Evolutionary conservation across 2,329 filamentous ascomycete genomes (phyloP).

Genomic region (Lecanicillium sp.): DNA sequence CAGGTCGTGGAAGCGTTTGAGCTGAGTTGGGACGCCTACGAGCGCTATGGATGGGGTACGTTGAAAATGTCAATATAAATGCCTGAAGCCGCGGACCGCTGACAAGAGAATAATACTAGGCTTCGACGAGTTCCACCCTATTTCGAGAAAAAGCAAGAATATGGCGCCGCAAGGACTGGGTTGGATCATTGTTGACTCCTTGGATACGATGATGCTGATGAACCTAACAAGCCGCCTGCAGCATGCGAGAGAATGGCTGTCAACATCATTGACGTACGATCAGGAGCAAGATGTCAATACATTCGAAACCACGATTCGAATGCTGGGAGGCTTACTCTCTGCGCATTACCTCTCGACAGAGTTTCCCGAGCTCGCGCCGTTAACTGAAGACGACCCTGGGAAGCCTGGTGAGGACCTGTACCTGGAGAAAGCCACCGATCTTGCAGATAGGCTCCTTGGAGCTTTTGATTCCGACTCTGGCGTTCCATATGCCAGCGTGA

Average conservation of each 20-base stretch:
- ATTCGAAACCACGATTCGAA: slow-evolving; percentile 96
- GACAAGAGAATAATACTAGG: slow-evolving; percentile 32
- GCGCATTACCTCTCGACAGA: slow-evolving; percentile 89
- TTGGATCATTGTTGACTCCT: slow-evolving; percentile 95
- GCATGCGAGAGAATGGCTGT: slow-evolving; percentile 83
- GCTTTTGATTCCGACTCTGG: slow-evolving; percentile 85
- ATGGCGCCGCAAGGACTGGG: slow-evolving; percentile 88
- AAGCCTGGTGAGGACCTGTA: slow-evolving; percentile 81
- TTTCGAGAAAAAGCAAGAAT: slow-evolving; percentile 68
- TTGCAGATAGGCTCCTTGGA: slow-evolving; percentile 77
- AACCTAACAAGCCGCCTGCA: slow-evolving; percentile 81
- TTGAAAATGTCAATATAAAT: slow-evolving; percentile 11
- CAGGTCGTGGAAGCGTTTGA: slow-evolving; percentile 83
- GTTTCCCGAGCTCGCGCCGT: slow-evolving; percentile 70
- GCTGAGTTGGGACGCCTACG: slow-evolving; percentile 88
- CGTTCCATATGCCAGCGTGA: slow-evolving; percentile 83
- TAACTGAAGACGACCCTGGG: slow-evolving; percentile 62
- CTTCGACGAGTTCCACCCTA: slow-evolving; percentile 78
- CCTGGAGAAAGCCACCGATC: slow-evolving; percentile 88
- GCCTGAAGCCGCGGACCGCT: background rate
- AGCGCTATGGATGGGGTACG: slow-evolving; percentile 88
- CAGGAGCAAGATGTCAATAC: slow-evolving; percentile 95
- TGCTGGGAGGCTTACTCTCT: slow-evolving; percentile 86
- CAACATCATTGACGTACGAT: slow-evolving; percentile 72
- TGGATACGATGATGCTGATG: slow-evolving; percentile 98